Evolutionary conservation across 2,329 filamentous ascomycete species (phyloP), one percentile per base, ranked within the genome.

Genomic region (Botryotinia globosa): DNA sequence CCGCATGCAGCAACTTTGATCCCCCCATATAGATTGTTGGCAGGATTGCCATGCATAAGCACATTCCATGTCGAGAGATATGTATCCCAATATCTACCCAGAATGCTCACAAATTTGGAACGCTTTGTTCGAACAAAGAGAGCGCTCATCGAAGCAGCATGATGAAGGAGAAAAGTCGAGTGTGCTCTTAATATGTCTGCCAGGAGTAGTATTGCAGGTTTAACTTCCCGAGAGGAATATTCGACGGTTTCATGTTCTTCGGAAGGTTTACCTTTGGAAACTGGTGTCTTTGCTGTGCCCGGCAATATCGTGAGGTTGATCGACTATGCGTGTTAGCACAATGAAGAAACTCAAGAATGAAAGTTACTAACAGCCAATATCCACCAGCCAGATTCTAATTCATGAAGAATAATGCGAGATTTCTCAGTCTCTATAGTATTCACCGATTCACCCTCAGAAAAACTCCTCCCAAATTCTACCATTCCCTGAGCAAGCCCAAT

Each of bases 401-500:
- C 94, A 78, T 94, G 90, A 62, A 98, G 84, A 48, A 98, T 86
- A 48, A 98, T 91, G 45, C 94, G 89, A 67, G 91, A 90, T 84
- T 93, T 96, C 78, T 97, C 93, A 1, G 96, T 98, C 80, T 99
- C 96, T 74, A 99, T 91, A 16, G 90, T 90, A 78, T 97, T 93
- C 56, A 98, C 88, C 2, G 92, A 82, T 76, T 90, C 86, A 73
- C 91, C 93, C 74, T 89, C 87, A 3, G 94, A 92, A 82, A 99
- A 99, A 78, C 90, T 94, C 80, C 90, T 91, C 78, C 93, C 92
- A 83, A 99, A 99, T 81, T 91, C 92, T 73, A 97, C 91, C 91
- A 98, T 97, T 80, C 94, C 96, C 84, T 99, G 96, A 58, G 96
- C 96, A 75, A 99, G 89, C 54, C 96, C 96, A 80, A 99, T 94